These are phyloP conservation scores for Fomitopsis betulina DNA, from an alignment of 1,284 basidiomycete species.

Conservation along the genomic window DNA sequence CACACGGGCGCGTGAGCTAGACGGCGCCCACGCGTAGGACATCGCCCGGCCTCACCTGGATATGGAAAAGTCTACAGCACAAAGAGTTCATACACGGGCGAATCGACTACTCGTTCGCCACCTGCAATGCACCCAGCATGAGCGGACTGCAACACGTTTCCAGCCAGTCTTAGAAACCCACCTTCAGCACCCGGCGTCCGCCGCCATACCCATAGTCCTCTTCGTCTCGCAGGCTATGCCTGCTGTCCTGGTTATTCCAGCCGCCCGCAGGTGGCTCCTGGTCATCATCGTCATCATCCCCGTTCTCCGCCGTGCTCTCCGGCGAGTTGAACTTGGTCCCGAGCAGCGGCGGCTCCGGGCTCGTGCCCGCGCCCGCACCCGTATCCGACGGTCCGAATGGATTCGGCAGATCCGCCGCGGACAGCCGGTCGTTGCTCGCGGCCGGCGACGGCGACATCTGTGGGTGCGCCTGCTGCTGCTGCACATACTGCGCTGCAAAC, in stretches of 20 bases:
- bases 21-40: not conserved
- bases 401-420: conserved; percentile 13
- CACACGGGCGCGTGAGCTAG: not conserved
- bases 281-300: conserved; percentile 18
- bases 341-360: conserved; percentile 10
- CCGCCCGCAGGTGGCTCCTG: conserved; percentile 6
- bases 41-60: not conserved
- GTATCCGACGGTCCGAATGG: conserved; percentile 3
- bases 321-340: conserved; percentile 23
- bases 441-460: conserved; percentile 5
- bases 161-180: conserved; percentile 18
- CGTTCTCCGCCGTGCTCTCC: conserved; percentile 23
- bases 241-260: conserved; percentile 18
- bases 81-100: not conserved
- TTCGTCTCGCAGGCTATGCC: conserved; percentile 29
- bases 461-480: conserved; percentile 8
- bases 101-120: conserved; percentile 5
- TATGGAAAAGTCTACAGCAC: not conserved
- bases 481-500: conserved; percentile 8
- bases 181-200: conserved; percentile 40
- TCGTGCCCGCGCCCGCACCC: conserved; percentile 2
- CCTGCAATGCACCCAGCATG: not conserved
- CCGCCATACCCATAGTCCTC: conserved; percentile 34
- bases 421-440: not conserved
- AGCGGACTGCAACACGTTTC: not conserved